These are phyloP conservation scores for Plasmodium inui DNA, from an alignment of 169 alveolate genomes.

Conservation along the genomic window DNA sequence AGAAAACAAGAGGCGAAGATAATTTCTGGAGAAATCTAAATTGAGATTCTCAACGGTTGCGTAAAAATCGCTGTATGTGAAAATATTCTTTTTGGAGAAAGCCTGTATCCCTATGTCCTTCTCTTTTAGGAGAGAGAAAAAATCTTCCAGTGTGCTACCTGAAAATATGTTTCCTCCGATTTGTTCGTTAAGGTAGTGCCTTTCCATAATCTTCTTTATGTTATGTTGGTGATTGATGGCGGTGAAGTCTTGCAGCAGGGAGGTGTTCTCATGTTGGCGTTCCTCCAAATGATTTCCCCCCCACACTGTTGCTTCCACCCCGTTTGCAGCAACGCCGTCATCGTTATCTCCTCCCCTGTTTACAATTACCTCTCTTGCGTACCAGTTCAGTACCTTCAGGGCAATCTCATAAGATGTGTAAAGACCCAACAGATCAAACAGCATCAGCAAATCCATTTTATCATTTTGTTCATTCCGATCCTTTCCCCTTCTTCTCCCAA, in stretches of 20 bases:
- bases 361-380: background rate
- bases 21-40: conserved; percentile 34
- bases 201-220: conserved; percentile 6
- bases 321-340: background rate
- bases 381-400: conserved; percentile 22
- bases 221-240: background rate
- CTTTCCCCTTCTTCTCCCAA: background rate
- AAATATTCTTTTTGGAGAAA: conserved; percentile 31
- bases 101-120: conserved; percentile 28
- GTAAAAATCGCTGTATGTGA: conserved; percentile 47
- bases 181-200: background rate
- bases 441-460: background rate
- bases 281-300: background rate
- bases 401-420: conserved; percentile 49
- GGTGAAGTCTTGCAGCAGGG: background rate
- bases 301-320: background rate
- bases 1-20: conserved; percentile 33
- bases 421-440: conserved; percentile 30
- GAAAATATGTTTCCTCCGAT: conserved; percentile 46
- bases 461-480: conserved; percentile 1
- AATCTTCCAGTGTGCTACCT: conserved; percentile 27
- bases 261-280: background rate
- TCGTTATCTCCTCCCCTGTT: background rate
- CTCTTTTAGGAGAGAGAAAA: conserved; percentile 41
- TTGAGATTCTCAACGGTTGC: conserved; percentile 15